A percentile compares a stretch with the other conserved stretches of the same genome.
phyloP scores from a whole-genome alignment of 2,329 filamentous ascomycete genomes.

The Penicillium sp. region DNA sequence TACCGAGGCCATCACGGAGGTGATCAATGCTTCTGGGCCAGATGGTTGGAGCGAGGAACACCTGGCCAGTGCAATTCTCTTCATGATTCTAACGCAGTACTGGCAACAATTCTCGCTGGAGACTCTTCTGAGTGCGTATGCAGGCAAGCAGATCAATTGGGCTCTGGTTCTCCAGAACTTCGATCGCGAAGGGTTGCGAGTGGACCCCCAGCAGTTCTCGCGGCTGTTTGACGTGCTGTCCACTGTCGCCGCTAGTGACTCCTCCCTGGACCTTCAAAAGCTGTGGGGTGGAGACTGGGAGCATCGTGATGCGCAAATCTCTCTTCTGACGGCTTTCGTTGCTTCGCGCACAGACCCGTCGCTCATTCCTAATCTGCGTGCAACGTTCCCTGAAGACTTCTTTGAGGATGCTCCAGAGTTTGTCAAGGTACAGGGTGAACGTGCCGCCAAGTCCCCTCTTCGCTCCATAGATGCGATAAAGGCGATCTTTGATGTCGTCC shows the following conservation, averaged over 20 bases:
- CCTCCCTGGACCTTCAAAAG: constrained; percentile 77
- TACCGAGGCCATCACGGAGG: constrained; percentile 68
- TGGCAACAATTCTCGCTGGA: constrained; percentile 69
- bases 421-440: constrained; percentile 62
- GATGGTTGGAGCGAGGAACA: constrained; percentile 78
- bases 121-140: constrained; percentile 63
- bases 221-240: constrained; percentile 78
- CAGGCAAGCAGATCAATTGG: constrained; percentile 64
- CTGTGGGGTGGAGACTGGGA: constrained; percentile 92
- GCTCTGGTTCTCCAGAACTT: constrained; percentile 75
- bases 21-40: constrained; percentile 59
- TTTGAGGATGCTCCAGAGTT: constrained; percentile 64
- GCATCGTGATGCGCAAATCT: constrained; percentile 82
- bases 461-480: constrained; percentile 84
- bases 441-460: constrained; percentile 80
- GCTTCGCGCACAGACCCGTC: constrained; percentile 79
- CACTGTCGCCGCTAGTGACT: constrained; percentile 66
- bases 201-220: constrained; percentile 80
- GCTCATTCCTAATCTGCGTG: constrained; percentile 78
- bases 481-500: constrained; percentile 65
- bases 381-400: constrained; percentile 71
- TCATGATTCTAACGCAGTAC: constrained; percentile 63
- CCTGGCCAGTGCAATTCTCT: constrained; percentile 78
- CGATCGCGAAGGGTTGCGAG: constrained; percentile 74
- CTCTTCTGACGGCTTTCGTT: constrained; percentile 88